Evolutionary conservation across 805 yeast species (phyloP), one percentile per base, ranked within the genome.

Genomic region (Zygotorulaspora danielsina): DNA sequence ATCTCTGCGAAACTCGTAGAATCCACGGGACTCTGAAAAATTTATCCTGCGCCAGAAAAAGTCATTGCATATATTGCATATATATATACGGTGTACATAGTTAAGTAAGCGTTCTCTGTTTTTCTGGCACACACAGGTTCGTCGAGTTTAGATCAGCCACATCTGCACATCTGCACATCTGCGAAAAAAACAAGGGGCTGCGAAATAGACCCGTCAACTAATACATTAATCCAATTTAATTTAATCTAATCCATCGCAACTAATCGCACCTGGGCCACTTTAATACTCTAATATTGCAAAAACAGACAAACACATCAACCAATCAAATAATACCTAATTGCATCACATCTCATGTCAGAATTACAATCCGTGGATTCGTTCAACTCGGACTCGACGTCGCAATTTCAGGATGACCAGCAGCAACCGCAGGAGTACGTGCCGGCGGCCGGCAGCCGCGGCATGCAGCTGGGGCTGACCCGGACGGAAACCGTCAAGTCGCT

Each of bases 401-500:
- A 44, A 35, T 7, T 49, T 40, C 30, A 38, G 19, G 44, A 40
- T n/a, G 50, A 44, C 18, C 46, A 45, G 19, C 48, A 50, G 25
- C 54, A 50, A 37, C 57, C 57, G 4, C 59, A 53, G 41, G 55
- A 54, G 36, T 53, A 54, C 40, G 34, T 53, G 6, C 56, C 57
- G 5, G 12, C 49, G 9, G 22, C 19, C 6, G 21, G 22, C n/a
- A 31, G 19, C 17, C 19, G 21, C 27, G 39, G 31, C 4, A 31
- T 24, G 8, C 46, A 41, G 18, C 53, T 75, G 29, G 64, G 62
- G 41, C 55, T 76, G 41, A 66, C 69, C 2, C 69, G 73, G 49
- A 81, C 93, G 1, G 96, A 87, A 64, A 86, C 95, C 1, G 78
- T 73, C 9, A 76, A 78, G 55, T 77, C 94, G 2, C 63, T 86